A percentile compares a stretch with the other conserved stretches of the same genome.
Evolutionary conservation across 1,284 basidiomycete species (phyloP).

Genomic region (Earliella scabrosa): DNA sequence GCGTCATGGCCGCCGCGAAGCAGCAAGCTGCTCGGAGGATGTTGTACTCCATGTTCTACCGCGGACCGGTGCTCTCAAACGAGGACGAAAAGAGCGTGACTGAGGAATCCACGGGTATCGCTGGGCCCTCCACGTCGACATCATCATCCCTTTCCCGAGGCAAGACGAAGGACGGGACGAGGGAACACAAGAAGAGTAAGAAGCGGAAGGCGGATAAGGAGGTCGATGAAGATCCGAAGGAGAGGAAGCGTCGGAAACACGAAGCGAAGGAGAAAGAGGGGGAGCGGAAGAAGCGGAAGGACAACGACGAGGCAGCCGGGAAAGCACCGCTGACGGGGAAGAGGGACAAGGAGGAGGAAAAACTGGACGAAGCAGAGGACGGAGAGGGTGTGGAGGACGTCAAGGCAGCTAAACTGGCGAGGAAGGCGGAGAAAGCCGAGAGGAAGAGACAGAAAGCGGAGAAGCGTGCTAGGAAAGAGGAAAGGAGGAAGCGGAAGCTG

Average conservation of each 20-base stretch:
- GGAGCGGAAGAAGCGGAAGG: constrained; percentile 11
- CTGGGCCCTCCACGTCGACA: background rate
- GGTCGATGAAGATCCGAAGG: constrained; percentile 18
- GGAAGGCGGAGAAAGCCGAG: constrained; percentile 27
- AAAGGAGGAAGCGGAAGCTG: constrained; percentile 23
- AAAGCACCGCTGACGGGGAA: no score
- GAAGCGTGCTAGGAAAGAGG: constrained; percentile 30
- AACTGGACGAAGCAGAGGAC: background rate
- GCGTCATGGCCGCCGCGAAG: constrained; percentile 70
- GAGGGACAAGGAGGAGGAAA: background rate
- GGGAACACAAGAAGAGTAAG: constrained; percentile 14
- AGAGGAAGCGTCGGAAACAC: constrained; percentile 21
- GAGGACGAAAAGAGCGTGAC: constrained; percentile 34
- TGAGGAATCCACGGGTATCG: background rate
- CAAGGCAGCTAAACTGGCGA: constrained; percentile 19
- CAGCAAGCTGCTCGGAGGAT: constrained; percentile 75
- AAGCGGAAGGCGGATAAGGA: constrained; percentile 22
- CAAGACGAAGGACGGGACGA: constrained; percentile 20
- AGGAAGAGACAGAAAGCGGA: constrained; percentile 30
- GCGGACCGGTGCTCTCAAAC: constrained; percentile 67
- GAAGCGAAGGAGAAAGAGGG: constrained; percentile 16
- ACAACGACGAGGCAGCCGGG: constrained; percentile 5
- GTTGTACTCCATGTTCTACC: constrained; percentile 83
- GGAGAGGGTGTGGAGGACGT: background rate
- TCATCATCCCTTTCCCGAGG: constrained; percentile 3